phyloP scores from a whole-genome alignment of 257 asterid species.

The Anisodus acutangulus region DNA sequence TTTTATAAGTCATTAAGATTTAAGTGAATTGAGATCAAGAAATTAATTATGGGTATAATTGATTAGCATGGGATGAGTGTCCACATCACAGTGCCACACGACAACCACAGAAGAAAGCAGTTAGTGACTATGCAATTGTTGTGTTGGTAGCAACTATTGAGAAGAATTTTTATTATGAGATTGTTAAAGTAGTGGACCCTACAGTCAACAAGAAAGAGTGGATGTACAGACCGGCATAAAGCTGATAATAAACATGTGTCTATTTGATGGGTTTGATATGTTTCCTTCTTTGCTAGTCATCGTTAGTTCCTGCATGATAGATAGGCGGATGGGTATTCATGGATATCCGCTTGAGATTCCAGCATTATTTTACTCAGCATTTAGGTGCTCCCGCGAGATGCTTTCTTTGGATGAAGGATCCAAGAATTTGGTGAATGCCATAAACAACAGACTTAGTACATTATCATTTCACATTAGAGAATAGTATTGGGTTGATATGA shows the following conservation, averaged over 20 bases:
- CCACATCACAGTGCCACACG: too few species aligned
- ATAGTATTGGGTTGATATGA: conserved; percentile 91
- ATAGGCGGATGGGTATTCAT: conserved; percentile 96
- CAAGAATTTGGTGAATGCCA: conserved; percentile 72
- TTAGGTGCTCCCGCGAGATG: conserved; percentile 86
- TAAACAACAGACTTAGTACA: conserved; percentile 85
- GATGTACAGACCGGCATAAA: conserved; percentile 95
- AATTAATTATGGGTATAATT: too few species aligned
- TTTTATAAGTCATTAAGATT: too few species aligned
- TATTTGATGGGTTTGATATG: conserved; percentile 98
- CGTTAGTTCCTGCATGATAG: conserved; percentile 98
- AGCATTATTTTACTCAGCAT: conserved; percentile 91
- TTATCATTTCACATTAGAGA: conserved; percentile 87
- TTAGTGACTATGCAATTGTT: too few species aligned
- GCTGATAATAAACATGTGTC: conserved; percentile 77
- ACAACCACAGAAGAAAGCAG: too few species aligned
- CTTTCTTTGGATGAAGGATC: conserved; percentile 77
- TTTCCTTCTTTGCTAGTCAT: conserved; percentile 93
- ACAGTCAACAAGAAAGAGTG: conserved; percentile 92
- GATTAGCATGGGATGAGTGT: too few species aligned
- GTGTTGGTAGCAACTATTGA: too few species aligned
- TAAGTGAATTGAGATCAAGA: too few species aligned
- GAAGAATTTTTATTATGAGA: too few species aligned
- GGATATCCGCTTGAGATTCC: conserved; percentile 98
- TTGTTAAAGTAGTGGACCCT: too few species aligned